Base-by-base conservation (phyloP, 208 protist species). In the Trypanosomatidae sp. region DNA sequence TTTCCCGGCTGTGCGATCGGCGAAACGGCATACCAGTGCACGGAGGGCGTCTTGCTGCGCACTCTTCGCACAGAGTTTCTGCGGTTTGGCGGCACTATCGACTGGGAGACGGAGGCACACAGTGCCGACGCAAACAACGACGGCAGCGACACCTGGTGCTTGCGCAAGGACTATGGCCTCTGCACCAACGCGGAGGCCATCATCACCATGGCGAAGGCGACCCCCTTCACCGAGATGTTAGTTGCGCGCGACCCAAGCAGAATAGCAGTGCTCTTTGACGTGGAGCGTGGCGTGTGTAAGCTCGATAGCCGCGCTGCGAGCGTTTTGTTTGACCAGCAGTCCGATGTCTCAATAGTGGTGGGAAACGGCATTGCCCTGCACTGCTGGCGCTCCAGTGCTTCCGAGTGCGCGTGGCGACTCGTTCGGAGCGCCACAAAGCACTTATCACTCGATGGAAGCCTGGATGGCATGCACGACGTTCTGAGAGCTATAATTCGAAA, bases 1-100 rank as follows among this genome's bases (percentile, higher is more conserved):
- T 95, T 92, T 82, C 85, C 91, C 4, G 91, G 91, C 25, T 93
- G 88, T 69, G 79, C 91, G 8, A 65, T 84, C 5, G 88, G 85
- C 13, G 89, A 95, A 70, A 22, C 81, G 17, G 70, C 83, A 9
- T 95, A 89, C 67, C 91, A 95, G 64, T 93, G 88, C 60, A 71
- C 76, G 4, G 82, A 95, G 71, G 91, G 91, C 33, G 50, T 55
- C 2, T 78, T 95, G 22, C 72, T 94, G 49, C 78, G 89, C 8
- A 81, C 80, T 15, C 73, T 95, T 30, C 87, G 91, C 49, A 87
- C 66, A 4, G 89, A 95, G 72, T 93, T 91, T 71, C 71, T 94
- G 71, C 84, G 86, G 46, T 94, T 92, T 69, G 91, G 89, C 6
- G 91, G 91, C 46, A 62, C 72, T 19, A 75, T 95, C 43, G 75